Evolutionary conservation across 352 stramenopile species (phyloP), one percentile per base, ranked within the genome.

Genomic region (Globisporangium canariense): DNA sequence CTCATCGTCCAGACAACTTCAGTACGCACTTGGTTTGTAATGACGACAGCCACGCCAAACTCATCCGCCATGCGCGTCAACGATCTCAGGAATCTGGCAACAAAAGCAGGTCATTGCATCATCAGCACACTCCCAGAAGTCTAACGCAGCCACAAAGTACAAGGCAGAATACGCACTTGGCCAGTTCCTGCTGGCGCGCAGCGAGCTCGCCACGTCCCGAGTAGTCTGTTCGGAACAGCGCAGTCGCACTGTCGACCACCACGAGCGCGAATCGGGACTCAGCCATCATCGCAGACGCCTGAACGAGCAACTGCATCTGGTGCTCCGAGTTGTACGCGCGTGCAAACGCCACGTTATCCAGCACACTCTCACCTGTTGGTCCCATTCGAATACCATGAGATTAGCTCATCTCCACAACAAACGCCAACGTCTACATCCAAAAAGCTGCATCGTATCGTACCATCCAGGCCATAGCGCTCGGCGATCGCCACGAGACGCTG

Each of bases 271-370:
- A 99, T 30, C 96, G 83, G 55, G 97, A 97, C 75, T 99, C 96
- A 3, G 93, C 86, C 97, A 99, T 99, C 91, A 99, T 99, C 18
- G 96, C 97, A 14, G 96, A 98, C 13, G 97, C 97, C 72, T 99
- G 96, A 59, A 98, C 92, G 51, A 99, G 86, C 25, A 99, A 78
- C 70, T 97, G 82, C 89, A 98, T 98, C 76, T 99, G 98, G 73
- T 99, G 97, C 67, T 99, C 97, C 49, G 94, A 99, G 79, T 99
- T 99, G 83, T 99, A 98, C 13, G 97, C 97, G 56, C 98, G 90
- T 20, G 98, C 98, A 66, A 98, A 99, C 5, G 97, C 97, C 16
- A 99, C 96, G 81, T 99, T 99, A 62, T 99, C 98, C 47, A 99
- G 81, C 16, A 99, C 96, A 22, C 95, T 96, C 32, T 98, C 91